Conservation (phyloP, 768 basidiomycete species). For the Tylopilus sp. region DNA sequence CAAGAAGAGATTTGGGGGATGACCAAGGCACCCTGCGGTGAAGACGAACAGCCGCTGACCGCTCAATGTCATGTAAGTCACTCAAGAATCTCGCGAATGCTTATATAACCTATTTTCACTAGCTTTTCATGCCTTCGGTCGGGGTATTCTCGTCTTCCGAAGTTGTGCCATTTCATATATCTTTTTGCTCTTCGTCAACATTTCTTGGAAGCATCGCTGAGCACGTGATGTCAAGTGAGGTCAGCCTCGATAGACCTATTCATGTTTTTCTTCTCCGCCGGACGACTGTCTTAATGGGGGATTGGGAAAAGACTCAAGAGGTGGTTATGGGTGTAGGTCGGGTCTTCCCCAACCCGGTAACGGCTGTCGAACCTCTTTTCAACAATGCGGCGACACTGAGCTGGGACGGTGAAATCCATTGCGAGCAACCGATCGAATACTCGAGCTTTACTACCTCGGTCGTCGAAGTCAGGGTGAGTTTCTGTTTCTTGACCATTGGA, state of each 20-base stretch:
- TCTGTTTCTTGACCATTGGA: neutral
- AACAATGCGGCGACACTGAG: constrained; percentile 41
- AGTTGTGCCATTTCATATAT: constrained; percentile 63
- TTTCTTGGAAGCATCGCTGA: constrained; percentile 25
- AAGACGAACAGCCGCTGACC: constrained; percentile 7
- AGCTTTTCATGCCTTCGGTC: constrained; percentile 63
- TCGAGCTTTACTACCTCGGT: constrained; percentile 50
- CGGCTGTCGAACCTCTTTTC: constrained; percentile 33
- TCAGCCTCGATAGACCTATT: constrained; percentile 28
- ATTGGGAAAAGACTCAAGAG: constrained; percentile 13
- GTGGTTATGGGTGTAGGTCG: constrained; percentile 47
- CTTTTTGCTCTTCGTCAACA: constrained; percentile 48
- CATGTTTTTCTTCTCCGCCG: constrained; percentile 58
- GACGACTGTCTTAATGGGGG: constrained; percentile 37
- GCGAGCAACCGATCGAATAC: constrained; percentile 36
- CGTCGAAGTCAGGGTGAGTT: constrained; percentile 48
- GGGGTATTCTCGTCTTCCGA: constrained; percentile 56
- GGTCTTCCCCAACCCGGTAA: constrained; percentile 33
- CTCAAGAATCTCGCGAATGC: neutral
- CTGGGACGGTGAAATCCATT: constrained; percentile 58
- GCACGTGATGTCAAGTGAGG: constrained; percentile 5
- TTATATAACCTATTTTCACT: neutral
- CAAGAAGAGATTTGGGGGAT: constrained; percentile 32
- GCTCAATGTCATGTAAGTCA: constrained; percentile 32
- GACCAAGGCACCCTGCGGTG: constrained; percentile 6